phyloP scores from a whole-genome alignment of 164 flowering plant genomes.

The Buxus sempervirens region DNA sequence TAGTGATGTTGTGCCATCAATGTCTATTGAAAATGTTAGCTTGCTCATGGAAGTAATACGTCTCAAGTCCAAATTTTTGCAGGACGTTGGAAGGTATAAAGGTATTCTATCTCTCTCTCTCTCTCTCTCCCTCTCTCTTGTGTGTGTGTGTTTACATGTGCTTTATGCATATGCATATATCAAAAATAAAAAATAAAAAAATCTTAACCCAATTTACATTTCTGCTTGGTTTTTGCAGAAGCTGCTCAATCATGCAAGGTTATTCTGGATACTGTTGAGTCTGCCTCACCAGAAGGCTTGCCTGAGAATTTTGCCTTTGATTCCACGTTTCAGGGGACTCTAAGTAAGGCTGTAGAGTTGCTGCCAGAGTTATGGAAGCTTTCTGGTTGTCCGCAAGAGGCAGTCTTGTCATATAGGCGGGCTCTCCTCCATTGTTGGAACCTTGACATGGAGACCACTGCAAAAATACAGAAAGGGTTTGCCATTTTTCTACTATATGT shows the following conservation, averaged over 20 bases:
- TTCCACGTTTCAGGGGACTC: constrained; percentile 67
- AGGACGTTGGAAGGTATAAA: constrained; percentile 59
- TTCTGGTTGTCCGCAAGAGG: constrained; percentile 53
- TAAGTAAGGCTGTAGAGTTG: constrained; percentile 74
- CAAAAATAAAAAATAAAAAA: too few relatives aligned
- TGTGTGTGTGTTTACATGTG: too few relatives aligned
- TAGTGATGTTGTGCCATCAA: constrained; percentile 51
- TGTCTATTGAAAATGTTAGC: constrained; percentile 84
- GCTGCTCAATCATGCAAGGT: constrained; percentile 88
- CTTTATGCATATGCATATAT: too few relatives aligned
- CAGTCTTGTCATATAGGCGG: constrained; percentile 62
- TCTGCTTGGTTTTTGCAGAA: constrained; percentile 56
- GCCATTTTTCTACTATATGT: constrained; percentile 83
- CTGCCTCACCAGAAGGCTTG: constrained; percentile 78
- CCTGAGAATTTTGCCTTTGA: constrained; percentile 55
- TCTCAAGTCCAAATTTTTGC: constrained; percentile 80
- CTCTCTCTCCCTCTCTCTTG: background rate
- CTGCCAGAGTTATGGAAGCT: constrained; percentile 87
- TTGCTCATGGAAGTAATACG: constrained; percentile 82
- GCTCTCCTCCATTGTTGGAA: constrained; percentile 83
- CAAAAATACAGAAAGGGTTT: constrained; percentile 75
- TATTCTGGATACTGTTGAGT: constrained; percentile 78
- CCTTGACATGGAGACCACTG: constrained; percentile 58
- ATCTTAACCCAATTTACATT: constrained; percentile 26
- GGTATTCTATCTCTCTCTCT: constrained; percentile 37